Evolutionary conservation across 768 basidiomycete genomes (phyloP).

Genomic region (Pholiota molesta): DNA sequence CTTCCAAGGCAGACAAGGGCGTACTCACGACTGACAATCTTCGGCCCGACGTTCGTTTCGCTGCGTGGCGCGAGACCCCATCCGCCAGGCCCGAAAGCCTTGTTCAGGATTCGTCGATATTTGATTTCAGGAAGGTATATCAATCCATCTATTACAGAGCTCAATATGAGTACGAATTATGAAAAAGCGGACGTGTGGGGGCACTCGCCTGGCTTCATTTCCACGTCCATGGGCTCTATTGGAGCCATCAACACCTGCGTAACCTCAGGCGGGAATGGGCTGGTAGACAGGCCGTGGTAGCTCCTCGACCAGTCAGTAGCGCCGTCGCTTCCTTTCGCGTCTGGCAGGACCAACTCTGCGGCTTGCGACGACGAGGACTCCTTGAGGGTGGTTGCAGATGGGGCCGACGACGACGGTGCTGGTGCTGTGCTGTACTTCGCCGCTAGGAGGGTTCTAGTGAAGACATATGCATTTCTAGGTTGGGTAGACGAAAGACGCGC

Average conservation of each 20-base stretch:
- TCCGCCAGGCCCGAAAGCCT: constrained; percentile 93
- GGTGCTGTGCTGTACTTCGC: constrained; percentile 5
- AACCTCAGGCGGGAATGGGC: constrained; percentile 78
- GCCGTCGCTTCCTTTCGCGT: constrained; percentile 20
- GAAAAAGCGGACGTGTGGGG: background rate
- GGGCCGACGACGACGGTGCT: background rate
- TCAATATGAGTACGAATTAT: background rate
- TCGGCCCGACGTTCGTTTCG: constrained; percentile 88
- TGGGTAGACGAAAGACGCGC: background rate
- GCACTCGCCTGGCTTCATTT: constrained; percentile 88
- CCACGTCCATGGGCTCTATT: constrained; percentile 77
- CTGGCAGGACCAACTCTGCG: background rate
- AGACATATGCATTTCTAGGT: background rate
- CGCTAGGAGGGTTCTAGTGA: background rate
- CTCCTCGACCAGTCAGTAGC: constrained; percentile 86
- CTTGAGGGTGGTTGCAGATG: background rate
- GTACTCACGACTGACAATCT: constrained; percentile 91
- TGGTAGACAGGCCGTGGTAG: constrained; percentile 77
- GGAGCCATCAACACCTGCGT: constrained; percentile 75
- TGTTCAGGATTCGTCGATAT: constrained; percentile 89
- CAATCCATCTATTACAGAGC: constrained; percentile 70
- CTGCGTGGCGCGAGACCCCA: constrained; percentile 96
- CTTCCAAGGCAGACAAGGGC: constrained; percentile 91
- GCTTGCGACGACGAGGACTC: background rate
- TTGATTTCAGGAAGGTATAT: constrained; percentile 97